phyloP scores from a whole-genome alignment of 2,329 filamentous ascomycete species.

The Cercospora zeina region DNA sequence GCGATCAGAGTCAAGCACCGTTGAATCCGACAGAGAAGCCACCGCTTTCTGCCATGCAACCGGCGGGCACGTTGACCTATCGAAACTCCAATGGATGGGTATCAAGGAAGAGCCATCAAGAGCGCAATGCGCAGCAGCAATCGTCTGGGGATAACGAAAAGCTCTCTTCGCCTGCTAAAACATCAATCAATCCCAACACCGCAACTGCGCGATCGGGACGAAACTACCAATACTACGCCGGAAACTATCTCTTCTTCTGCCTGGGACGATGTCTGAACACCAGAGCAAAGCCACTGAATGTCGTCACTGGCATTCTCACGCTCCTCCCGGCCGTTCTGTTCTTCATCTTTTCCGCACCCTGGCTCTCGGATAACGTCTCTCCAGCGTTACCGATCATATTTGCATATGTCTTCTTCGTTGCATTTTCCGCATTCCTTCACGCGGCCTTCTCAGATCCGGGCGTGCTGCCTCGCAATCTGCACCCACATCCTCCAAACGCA shows the following conservation, averaged over 20 bases:
- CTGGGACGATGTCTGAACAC: conserved; percentile 83
- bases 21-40: conserved; percentile 44
- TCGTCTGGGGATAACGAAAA: conserved; percentile 53
- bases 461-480: conserved; percentile 87
- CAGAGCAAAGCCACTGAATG: conserved; percentile 80
- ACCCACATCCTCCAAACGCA: conserved; percentile 76
- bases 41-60: neutral
- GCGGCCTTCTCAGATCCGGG: conserved; percentile 91
- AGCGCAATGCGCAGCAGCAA: conserved; percentile 24
- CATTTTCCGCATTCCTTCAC: conserved; percentile 89
- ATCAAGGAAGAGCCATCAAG: conserved; percentile 28
- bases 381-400: conserved; percentile 87
- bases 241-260: conserved; percentile 87
- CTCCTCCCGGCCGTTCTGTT: conserved; percentile 78
- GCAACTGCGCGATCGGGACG: conserved; percentile 46
- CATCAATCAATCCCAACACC: conserved; percentile 50
- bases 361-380: conserved; percentile 81
- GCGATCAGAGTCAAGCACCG: conserved; percentile 76
- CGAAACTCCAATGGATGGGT: conserved; percentile 35
- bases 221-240: conserved; percentile 90
- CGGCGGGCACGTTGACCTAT: neutral
- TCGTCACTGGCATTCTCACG: conserved; percentile 80
- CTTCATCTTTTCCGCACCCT: conserved; percentile 80
- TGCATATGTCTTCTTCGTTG: conserved; percentile 87
- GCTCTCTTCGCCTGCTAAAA: conserved; percentile 76